phyloP scores from a whole-genome alignment of 768 basidiomycete species.

The Hygrocybe punicea region DNA sequence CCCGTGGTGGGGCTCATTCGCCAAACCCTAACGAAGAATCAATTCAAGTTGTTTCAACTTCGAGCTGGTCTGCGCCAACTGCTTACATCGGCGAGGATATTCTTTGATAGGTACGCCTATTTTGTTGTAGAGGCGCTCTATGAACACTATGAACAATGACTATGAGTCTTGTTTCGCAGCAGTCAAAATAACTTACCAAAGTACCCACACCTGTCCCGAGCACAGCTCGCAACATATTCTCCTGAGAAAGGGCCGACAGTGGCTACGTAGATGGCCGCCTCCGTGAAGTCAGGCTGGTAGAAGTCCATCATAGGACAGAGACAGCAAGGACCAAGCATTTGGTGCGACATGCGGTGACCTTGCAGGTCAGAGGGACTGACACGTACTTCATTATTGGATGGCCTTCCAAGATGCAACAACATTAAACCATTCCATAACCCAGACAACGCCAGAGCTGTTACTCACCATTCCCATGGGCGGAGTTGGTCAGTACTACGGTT shows the following conservation, averaged over 20 bases:
- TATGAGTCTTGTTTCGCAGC: too few relatives aligned
- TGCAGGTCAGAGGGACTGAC: not conserved
- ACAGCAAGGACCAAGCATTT: not conserved
- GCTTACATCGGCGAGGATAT: too few relatives aligned
- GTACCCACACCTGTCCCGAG: too few relatives aligned
- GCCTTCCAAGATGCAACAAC: not conserved
- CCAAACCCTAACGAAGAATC: too few relatives aligned
- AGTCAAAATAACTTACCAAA: too few relatives aligned
- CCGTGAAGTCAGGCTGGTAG: not conserved
- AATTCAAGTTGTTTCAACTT: too few relatives aligned
- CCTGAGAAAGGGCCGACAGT: not conserved
- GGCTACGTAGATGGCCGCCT: slow-evolving; percentile 1
- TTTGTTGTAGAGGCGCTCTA: too few relatives aligned
- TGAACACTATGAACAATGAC: too few relatives aligned
- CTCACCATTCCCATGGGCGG: not conserved
- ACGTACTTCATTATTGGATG: not conserved
- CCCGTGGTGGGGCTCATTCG: too few relatives aligned
- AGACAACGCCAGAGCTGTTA: not conserved
- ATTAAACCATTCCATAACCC: not conserved
- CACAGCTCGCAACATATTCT: not conserved
- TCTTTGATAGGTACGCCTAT: too few relatives aligned
- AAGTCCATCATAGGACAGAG: not conserved
- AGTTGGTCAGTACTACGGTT: not conserved
- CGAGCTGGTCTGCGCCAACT: too few relatives aligned
- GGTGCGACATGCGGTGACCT: slow-evolving; percentile 1